Percentiles rank a stretch among this genome's conserved stretches.
Evolutionary conservation across 805 yeast genomes (phyloP).

Genomic region (Starmerella sirachaensis): DNA sequence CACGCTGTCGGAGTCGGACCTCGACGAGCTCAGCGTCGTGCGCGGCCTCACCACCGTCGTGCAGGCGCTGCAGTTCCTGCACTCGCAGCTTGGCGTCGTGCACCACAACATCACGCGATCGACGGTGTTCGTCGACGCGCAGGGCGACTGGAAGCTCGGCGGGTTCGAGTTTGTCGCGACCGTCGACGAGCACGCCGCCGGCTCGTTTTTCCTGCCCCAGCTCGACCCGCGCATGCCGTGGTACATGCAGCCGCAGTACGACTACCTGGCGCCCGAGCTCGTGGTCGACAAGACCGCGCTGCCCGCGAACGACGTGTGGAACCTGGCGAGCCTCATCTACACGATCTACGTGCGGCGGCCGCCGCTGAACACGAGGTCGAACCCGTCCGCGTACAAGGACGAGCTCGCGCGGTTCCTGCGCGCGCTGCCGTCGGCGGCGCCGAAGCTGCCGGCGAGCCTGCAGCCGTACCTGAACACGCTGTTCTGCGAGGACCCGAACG

Average conservation of each 20-base stretch:
- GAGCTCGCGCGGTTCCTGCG: conserved; percentile 34
- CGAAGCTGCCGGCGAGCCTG: conserved; percentile 42
- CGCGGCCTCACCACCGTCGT: conserved; percentile 73
- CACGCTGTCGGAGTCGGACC: conserved; percentile 33
- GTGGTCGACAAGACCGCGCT: conserved; percentile 52
- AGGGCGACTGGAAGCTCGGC: conserved; percentile 84
- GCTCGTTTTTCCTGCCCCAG: conserved; percentile 56
- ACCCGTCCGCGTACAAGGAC: conserved; percentile 38
- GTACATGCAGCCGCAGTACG: conserved; percentile 56
- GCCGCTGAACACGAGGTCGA: conserved; percentile 39
- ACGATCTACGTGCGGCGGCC: conserved; percentile 47
- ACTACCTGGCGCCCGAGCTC: conserved; percentile 77
- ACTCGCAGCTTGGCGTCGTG: conserved; percentile 57
- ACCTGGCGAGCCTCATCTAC: conserved; percentile 66
- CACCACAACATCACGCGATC: conserved; percentile 72
- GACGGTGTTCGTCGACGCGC: conserved; percentile 59
- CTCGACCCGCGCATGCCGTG: conserved; percentile 64
- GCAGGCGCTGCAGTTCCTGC: conserved; percentile 72
- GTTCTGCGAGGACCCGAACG: conserved; percentile 38
- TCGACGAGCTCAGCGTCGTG: conserved; percentile 61
- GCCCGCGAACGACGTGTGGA: conserved; percentile 67
- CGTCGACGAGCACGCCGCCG: conserved; percentile 39
- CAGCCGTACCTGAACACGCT: conserved; percentile 28
- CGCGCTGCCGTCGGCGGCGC: conserved; percentile 30
- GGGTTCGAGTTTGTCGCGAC: conserved; percentile 51